Base-by-base conservation (phyloP, 306 rosid species). In the Inga leiocalycina region DNA sequence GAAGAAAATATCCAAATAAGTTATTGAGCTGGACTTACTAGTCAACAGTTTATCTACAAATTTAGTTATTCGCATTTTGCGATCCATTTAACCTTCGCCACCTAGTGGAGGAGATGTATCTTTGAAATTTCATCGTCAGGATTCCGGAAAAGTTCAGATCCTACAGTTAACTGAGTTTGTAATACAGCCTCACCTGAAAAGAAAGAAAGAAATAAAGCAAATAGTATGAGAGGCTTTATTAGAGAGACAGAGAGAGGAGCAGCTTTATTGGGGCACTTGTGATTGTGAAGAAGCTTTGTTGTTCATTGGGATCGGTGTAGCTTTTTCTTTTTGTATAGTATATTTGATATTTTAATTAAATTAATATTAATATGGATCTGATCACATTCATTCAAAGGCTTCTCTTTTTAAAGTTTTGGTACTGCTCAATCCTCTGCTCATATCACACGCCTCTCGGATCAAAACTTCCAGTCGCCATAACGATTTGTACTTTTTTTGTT, bases 251-350 rank as follows among this genome's bases (percentile, higher is more conserved):
- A 73, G 73, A 4, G 59, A 52, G 22, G 6, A 3, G 76, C 41
- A 74, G 6, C 78, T 43, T 79, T 41, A 56, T n/a, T 75, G 72
- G 74, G 62, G 22, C 74, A 39, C 84, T 83, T 83, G 84, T 75
- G 32, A 69, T 22, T 79, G 13, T 52, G 15, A 19, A 20, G 69
- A 45, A 24, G 41, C 61, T 62, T 62, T 22, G 51, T 2, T 72
- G 67, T 77, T 17, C 85, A 87, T 91, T 9, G 89, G 92, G 92
- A 89, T 87, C 88, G 89, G 75, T 44, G 75, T 73, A 14, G n/a
- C 57, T 17, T 67, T 67, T 67, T 67, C 72, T 35, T 67, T 67
- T 67, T 69, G n/a, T 8, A 32, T 14, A 65, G 3, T 34, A 15
- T 64, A 15, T 64, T 59, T 20, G 10, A n/a, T 22, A 8, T 22